Conservation (phyloP, 2,329 filamentous ascomycete genomes). For the Aspergillus fischeri region DNA sequence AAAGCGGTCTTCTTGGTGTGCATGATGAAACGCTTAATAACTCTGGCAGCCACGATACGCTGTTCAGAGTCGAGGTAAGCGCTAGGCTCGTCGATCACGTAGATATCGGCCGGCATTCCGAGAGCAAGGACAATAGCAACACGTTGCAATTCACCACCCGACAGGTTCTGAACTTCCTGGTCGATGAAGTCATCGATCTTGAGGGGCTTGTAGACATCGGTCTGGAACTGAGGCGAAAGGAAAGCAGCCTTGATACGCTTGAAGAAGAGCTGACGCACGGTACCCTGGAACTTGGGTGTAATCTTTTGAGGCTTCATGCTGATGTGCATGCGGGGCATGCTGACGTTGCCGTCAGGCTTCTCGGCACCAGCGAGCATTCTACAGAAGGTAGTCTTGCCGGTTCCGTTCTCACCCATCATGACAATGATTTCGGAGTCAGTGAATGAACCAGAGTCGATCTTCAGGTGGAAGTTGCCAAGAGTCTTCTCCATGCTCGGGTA, state of each 20-base stretch:
- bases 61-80: conserved; percentile 98
- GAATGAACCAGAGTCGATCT: conserved; percentile 77
- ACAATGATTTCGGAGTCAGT: conserved; percentile 98
- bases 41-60: conserved; percentile 92
- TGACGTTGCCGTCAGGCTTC: conserved; percentile 76
- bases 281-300: conserved; percentile 95
- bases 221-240: conserved; percentile 96
- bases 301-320: conserved; percentile 99
- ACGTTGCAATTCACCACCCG: conserved; percentile 98
- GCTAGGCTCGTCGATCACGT: conserved; percentile 95
- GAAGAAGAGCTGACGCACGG: conserved; percentile 96
- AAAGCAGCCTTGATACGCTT: conserved; percentile 99
- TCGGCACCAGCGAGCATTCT: conserved; percentile 88
- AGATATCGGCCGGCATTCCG: conserved; percentile 93
- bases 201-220: conserved; percentile 98
- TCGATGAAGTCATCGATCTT: conserved; percentile 99
- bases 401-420: conserved; percentile 99
- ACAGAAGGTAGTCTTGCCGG: conserved; percentile 98
- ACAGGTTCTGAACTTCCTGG: conserved; percentile 98
- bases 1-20: conserved; percentile 99
- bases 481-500: conserved; percentile 95
- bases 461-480: conserved; percentile 80
- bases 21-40: conserved; percentile 99
- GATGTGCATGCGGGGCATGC: conserved; percentile 91
- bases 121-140: conserved; percentile 97